These are phyloP conservation scores for Aspergillus sclerotioniger DNA, from an alignment of 495 filamentous ascomycete species.

Conservation along the genomic window DNA sequence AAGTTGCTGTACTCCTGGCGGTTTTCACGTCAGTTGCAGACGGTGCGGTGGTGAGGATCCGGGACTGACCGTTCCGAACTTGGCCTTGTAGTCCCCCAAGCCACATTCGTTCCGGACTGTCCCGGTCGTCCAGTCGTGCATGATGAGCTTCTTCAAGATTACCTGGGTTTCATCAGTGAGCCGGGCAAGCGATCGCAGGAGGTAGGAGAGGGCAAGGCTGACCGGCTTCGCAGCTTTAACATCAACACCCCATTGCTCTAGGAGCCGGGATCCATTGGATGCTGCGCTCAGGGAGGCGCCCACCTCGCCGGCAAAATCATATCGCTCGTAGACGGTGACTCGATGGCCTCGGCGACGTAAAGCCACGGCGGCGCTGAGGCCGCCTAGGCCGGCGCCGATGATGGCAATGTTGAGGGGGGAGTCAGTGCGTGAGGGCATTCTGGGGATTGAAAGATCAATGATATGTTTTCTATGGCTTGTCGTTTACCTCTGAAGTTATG, in stretches of 20 bases:
- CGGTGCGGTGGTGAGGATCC: no score
- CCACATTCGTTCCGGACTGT: slow-evolving; percentile 27
- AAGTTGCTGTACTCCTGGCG: slow-evolving; percentile 37
- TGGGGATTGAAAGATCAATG: no score
- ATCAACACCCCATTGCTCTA: slow-evolving; percentile 31
- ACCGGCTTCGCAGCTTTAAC: slow-evolving; percentile 28
- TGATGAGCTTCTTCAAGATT: slow-evolving; percentile 32
- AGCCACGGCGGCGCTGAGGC: slow-evolving; percentile 50
- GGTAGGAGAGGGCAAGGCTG: no score
- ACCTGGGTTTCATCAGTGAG: no score
- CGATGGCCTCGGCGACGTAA: slow-evolving; percentile 51
- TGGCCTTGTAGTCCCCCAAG: slow-evolving; percentile 29
- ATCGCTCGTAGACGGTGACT: slow-evolving; percentile 41
- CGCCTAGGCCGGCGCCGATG: slow-evolving; percentile 56
- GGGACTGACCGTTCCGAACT: slow-evolving; percentile 30
- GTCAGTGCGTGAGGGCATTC: slow-evolving; percentile 14
- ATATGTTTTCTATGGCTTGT: no score
- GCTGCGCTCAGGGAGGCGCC: slow-evolving; percentile 29
- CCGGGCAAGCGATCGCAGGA: no score
- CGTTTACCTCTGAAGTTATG: no score
- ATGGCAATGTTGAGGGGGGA: slow-evolving; percentile 29
- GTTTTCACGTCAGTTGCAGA: no score
- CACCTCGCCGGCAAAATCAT: slow-evolving; percentile 30
- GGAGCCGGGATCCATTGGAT: slow-evolving; percentile 27
- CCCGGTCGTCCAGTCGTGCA: slow-evolving; percentile 28